Evolutionary conservation across 1,284 basidiomycete species (phyloP).

Genomic region (Laetiporus sulphureus): DNA sequence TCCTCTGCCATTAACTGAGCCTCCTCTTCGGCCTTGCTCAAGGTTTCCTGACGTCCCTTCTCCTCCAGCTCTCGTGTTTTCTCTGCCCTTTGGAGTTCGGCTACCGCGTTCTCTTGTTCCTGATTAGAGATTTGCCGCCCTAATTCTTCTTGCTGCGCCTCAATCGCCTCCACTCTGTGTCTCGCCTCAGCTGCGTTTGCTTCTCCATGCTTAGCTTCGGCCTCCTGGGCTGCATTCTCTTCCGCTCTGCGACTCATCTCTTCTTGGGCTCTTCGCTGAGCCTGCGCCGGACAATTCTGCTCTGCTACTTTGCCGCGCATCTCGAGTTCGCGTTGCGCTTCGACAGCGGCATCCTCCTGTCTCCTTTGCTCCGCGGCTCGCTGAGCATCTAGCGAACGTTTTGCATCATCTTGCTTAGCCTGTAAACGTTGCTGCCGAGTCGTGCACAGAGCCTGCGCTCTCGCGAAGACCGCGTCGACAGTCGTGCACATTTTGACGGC

Average conservation of each 20-base stretch:
- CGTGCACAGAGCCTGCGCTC: conserved; percentile 7
- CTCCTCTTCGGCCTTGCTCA: conserved; percentile 1
- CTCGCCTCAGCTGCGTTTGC: conserved; percentile 1
- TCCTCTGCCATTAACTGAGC: not conserved
- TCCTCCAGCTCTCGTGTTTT: conserved; percentile 1
- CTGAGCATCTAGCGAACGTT: conserved; percentile 6
- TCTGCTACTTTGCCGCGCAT: too few species aligned
- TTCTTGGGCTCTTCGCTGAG: too few species aligned
- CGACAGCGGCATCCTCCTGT: too few species aligned
- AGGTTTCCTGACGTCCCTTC: conserved; percentile 1
- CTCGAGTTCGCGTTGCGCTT: too few species aligned
- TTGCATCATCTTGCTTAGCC: conserved; percentile 10
- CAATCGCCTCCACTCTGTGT: too few species aligned
- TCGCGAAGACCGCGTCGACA: conserved; percentile 12
- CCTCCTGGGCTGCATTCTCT: too few species aligned
- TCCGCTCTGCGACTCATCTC: too few species aligned
- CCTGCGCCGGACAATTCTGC: too few species aligned
- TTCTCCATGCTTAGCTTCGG: not conserved
- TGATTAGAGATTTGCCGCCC: too few species aligned
- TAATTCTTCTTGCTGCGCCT: too few species aligned
- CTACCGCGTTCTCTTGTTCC: conserved; percentile 5
- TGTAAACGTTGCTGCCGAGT: conserved; percentile 12
- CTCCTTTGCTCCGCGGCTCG: conserved; percentile 3
- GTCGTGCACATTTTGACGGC: conserved; percentile 8
- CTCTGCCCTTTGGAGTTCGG: not conserved